Evolutionary conservation across 306 rosid genomes (phyloP).

Genomic region (Cucurbita ficifolia): DNA sequence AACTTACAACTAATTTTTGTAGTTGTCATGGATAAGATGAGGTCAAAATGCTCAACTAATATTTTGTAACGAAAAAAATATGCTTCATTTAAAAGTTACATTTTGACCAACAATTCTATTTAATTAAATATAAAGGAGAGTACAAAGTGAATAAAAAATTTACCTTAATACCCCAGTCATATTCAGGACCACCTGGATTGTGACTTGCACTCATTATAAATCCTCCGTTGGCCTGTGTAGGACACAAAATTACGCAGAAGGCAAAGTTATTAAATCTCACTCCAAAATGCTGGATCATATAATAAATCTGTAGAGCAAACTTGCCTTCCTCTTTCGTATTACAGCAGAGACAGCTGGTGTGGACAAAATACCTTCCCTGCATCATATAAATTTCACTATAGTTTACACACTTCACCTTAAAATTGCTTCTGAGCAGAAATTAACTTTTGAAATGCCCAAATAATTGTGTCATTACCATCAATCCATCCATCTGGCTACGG

Average conservation of each 20-base stretch:
- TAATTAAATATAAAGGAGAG: neutral
- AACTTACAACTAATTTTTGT: neutral
- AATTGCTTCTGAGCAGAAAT: neutral
- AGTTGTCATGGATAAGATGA: neutral
- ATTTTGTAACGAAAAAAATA: neutral
- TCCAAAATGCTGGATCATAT: constrained; percentile 13
- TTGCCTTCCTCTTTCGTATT: constrained; percentile 76
- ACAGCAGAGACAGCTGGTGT: constrained; percentile 98
- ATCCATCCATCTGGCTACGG: neutral
- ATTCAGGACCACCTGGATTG: constrained; percentile 96
- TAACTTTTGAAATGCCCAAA: neutral
- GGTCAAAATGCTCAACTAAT: neutral
- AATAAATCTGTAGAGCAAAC: constrained; percentile 11
- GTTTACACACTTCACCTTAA: neutral
- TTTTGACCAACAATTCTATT: neutral
- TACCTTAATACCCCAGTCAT: constrained; percentile 99
- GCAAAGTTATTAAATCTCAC: neutral
- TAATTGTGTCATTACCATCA: neutral
- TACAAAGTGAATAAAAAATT: neutral
- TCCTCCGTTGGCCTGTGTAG: constrained; percentile 84
- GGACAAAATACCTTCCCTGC: constrained; percentile 85
- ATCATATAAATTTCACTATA: neutral
- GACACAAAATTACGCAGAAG: constrained; percentile 1
- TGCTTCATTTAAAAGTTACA: neutral
- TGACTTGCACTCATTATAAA: constrained; percentile 99